Percentiles rank a stretch among this genome's conserved stretches.
phyloP scores from a whole-genome alignment of 2,329 filamentous ascomycete genomes.

The Cladosporium sphaerospermum region DNA sequence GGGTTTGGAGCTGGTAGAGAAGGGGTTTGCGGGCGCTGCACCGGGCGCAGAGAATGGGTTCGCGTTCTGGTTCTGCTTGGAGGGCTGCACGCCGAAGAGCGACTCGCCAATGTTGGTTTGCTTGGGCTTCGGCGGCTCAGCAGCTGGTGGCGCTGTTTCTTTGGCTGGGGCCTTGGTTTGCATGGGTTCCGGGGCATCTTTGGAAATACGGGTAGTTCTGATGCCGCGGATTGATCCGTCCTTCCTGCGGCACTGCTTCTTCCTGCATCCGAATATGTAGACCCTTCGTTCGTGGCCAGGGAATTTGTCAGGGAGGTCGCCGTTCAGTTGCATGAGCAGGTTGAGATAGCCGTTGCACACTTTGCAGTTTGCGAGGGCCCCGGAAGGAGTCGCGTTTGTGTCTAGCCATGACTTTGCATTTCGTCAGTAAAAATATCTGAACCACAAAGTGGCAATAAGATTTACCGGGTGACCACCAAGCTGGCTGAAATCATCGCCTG shows the following conservation, averaged over 20 bases:
- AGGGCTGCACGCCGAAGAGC: conserved; percentile 60
- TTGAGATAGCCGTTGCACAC: conserved; percentile 78
- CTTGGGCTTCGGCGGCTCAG: conserved; percentile 20
- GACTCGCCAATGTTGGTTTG: conserved; percentile 55
- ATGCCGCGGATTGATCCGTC: conserved; percentile 73
- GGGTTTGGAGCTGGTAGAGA: conserved; percentile 22
- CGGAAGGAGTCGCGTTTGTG: conserved; percentile 62
- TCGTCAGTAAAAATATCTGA: not conserved
- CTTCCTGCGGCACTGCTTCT: conserved; percentile 72
- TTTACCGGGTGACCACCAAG: conserved; percentile 81
- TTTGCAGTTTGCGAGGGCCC: conserved; percentile 74
- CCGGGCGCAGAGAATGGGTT: conserved; percentile 56
- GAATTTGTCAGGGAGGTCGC: conserved; percentile 79
- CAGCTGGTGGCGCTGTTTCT: conserved; percentile 16
- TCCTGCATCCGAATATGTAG: conserved; percentile 77
- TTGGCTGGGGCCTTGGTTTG: conserved; percentile 17
- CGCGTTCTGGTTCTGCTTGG: conserved; percentile 27
- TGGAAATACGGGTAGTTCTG: conserved; percentile 55
- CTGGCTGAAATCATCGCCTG: conserved; percentile 78
- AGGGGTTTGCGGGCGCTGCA: conserved; percentile 26
- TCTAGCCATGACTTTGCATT: conserved; percentile 74
- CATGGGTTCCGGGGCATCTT: conserved; percentile 12
- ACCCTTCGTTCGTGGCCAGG: conserved; percentile 80
- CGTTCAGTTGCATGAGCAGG: conserved; percentile 84
- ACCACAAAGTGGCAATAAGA: conserved; percentile 15